Evolutionary conservation across 2,329 filamentous ascomycete species (phyloP), one percentile per base, ranked within the genome.

Genomic region (Chaetomium olivaceum): DNA sequence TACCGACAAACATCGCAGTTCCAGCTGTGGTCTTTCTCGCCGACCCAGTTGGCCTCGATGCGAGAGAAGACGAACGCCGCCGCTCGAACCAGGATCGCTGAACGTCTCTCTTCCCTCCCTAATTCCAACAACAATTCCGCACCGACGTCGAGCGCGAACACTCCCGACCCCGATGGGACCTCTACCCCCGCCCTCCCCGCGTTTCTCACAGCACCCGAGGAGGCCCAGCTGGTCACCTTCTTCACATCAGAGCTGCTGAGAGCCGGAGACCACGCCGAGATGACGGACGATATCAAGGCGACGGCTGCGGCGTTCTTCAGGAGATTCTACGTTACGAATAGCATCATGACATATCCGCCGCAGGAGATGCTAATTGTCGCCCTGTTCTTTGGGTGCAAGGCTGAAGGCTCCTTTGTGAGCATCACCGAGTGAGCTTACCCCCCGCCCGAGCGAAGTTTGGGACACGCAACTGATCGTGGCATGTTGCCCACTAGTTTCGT

Each of bases 271-370:
- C 85, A 85, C 71, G 83, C 81, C 71, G 79, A 83, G 39, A 75
- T 83, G 51, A 80, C 81, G 6, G 82, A 81, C 69, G 81, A 83
- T 64, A 83, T 83, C 65, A 80, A 83, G 65, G 88, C 90, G 29
- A 97, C 93, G 7, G 92, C 92, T 3, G 91, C 94, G 67, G 88
- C 96, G 74, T 97, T 96, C 76, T 85, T 99, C 67, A 91, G 92
- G 63, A 91, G 95, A 65, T 98, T 99, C 83, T 99, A 98, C 80
- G 85, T 97, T 46, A 94, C 91, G 74, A 97, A 98, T 79, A 96
- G 91, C 50, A 87, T 93, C 74, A 97, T 98, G 91, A 97, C 93
- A 33, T 98, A 99, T 76, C 91, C 94, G 68, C 94, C 93, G 0
- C 91, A 91, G 68, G 89, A 92, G 69, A 91, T 98, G 71, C 88